phyloP scores from a whole-genome alignment of 2,329 filamentous ascomycete species.

The Myriosclerotinia duriaeana region DNA sequence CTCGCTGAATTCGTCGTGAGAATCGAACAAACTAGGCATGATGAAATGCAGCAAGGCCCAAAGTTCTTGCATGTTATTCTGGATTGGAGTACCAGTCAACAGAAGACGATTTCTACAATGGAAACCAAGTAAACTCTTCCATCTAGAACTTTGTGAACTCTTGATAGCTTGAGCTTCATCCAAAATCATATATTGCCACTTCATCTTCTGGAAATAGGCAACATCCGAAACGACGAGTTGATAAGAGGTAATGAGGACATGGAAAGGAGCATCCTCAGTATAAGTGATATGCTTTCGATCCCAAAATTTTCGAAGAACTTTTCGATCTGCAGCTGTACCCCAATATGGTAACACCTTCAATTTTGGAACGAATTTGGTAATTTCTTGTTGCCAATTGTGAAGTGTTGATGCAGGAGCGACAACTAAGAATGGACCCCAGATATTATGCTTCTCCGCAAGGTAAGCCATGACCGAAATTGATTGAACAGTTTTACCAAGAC shows the following conservation, averaged over 20 bases:
- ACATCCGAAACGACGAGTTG: constrained; percentile 95
- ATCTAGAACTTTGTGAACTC: constrained; percentile 91
- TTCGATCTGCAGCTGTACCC: constrained; percentile 91
- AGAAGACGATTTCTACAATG: constrained; percentile 92
- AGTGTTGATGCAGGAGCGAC: constrained; percentile 94
- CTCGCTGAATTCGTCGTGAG: constrained; percentile 87
- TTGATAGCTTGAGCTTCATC: constrained; percentile 99
- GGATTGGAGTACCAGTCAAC: constrained; percentile 93
- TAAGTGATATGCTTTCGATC: constrained; percentile 97
- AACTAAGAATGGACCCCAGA: constrained; percentile 96
- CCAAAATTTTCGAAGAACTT: constrained; percentile 98
- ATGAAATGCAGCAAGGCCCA: constrained; percentile 99
- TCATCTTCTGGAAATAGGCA: constrained; percentile 97
- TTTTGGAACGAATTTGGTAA: constrained; percentile 87
- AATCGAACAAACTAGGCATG: constrained; percentile 98
- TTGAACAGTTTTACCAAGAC: constrained; percentile 97
- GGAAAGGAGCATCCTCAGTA: constrained; percentile 87
- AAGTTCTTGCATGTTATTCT: constrained; percentile 99
- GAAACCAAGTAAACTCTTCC: constrained; percentile 93
- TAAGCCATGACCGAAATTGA: constrained; percentile 99
- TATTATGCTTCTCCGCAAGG: constrained; percentile 93
- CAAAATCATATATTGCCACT: constrained; percentile 99
- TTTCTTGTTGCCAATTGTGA: constrained; percentile 99
- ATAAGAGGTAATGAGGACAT: constrained; percentile 95
- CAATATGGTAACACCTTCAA: constrained; percentile 97